Conservation (phyloP, 2,329 filamentous ascomycete genomes). For the Phyllosticta citriasiana region DNA sequence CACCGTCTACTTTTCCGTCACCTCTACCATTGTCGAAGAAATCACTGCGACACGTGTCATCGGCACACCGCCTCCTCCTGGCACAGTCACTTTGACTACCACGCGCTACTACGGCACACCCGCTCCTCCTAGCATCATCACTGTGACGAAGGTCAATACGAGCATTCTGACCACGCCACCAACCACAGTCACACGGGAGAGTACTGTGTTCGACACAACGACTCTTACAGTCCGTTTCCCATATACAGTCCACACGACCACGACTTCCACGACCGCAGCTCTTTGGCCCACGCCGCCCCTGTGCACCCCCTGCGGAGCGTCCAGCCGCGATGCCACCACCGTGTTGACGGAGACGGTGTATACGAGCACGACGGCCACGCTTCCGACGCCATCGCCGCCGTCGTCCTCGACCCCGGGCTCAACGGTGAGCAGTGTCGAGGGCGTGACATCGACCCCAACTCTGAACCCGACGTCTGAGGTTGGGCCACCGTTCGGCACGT, state of each 20-base stretch:
- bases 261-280: not conserved
- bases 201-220: not conserved
- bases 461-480: not conserved
- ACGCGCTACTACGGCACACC: not conserved
- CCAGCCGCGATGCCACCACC: not conserved
- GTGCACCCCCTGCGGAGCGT: not conserved
- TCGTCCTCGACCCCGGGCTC: not conserved
- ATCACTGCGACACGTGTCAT: too few species aligned
- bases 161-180: not conserved
- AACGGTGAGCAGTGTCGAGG: not conserved
- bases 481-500: not conserved
- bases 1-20: too few species aligned
- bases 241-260: not conserved
- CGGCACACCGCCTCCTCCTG: too few species aligned
- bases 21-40: too few species aligned
- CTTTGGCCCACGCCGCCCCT: not conserved
- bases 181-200: not conserved
- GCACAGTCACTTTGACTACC: not conserved
- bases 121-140: not conserved
- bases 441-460: not conserved
- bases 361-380: not conserved
- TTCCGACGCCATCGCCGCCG: not conserved
- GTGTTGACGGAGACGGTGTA: not conserved
- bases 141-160: not conserved
- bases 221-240: not conserved